Evolutionary conservation across 495 filamentous ascomycete species (phyloP).

Genomic region (Trichoderma asperelloides): DNA sequence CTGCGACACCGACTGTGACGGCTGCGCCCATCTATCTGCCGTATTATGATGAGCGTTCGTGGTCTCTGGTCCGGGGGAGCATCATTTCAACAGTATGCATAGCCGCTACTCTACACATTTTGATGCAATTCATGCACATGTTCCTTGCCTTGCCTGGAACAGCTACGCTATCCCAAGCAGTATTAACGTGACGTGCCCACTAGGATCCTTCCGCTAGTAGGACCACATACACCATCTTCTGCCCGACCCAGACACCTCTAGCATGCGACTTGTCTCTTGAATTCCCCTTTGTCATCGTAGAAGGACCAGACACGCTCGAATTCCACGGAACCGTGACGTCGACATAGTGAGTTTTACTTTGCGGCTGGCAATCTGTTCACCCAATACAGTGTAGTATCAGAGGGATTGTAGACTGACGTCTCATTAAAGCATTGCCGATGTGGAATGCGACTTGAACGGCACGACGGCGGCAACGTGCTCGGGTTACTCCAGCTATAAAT

Average conservation of each 20-base stretch:
- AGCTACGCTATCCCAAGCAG: background rate
- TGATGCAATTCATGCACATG: background rate
- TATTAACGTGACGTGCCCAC: background rate
- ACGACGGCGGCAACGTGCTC: constrained; percentile 30
- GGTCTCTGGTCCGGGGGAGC: constrained; percentile 28
- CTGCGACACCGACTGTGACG: constrained; percentile 14
- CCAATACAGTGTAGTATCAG: background rate
- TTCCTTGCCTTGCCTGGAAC: background rate
- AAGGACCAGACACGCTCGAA: constrained; percentile 27
- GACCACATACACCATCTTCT: constrained; percentile 34
- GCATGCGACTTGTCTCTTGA: constrained; percentile 21
- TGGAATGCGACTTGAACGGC: constrained; percentile 24
- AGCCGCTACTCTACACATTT: background rate
- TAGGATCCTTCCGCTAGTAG: constrained; percentile 11
- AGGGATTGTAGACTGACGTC: background rate
- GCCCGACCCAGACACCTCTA: constrained; percentile 19
- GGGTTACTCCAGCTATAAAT: constrained; percentile 20
- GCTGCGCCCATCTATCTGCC: constrained; percentile 30
- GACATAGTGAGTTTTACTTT: constrained; percentile 17
- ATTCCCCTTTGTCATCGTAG: constrained; percentile 29
- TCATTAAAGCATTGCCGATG: constrained; percentile 22
- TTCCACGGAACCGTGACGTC: constrained; percentile 20
- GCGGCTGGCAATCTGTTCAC: background rate
- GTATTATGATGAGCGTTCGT: constrained; percentile 19
- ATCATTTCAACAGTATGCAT: constrained; percentile 26